Conservation (phyloP, 768 basidiomycete species). For the Tricholoma matsutake region DNA sequence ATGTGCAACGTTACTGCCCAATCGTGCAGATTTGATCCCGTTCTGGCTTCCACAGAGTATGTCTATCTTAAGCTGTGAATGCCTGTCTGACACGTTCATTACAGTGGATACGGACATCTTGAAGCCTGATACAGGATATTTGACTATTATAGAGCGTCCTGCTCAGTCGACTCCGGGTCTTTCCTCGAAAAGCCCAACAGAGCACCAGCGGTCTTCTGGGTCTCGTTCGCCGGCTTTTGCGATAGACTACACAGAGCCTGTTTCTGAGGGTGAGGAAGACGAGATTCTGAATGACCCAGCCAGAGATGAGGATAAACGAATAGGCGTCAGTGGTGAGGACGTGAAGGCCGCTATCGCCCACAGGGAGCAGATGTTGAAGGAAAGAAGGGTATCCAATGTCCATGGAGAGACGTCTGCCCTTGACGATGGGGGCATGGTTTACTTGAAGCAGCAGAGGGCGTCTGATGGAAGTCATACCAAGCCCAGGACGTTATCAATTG, state of each 20-base stretch:
- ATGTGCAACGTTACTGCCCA: conserved; percentile 87
- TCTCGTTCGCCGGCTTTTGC: conserved; percentile 34
- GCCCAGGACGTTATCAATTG: conserved; percentile 56
- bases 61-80: conserved; percentile 15
- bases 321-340: conserved; percentile 68
- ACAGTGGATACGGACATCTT: conserved; percentile 93
- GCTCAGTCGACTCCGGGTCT: conserved; percentile 31
- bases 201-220: conserved; percentile 42
- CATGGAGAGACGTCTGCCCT: conserved; percentile 21
- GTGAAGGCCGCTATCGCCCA: conserved; percentile 84
- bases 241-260: conserved; percentile 77
- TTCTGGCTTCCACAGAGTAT: conserved; percentile 98
- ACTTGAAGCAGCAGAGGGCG: conserved; percentile 23
- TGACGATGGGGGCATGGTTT: conserved; percentile 21
- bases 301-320: conserved; percentile 77
- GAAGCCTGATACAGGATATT: conserved; percentile 82
- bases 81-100: background rate
- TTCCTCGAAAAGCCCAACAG: conserved; percentile 47
- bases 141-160: conserved; percentile 76
- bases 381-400: conserved; percentile 26
- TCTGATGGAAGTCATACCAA: conserved; percentile 26
- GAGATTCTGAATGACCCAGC: conserved; percentile 64
- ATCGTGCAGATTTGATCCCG: conserved; percentile 92
- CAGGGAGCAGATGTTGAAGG: conserved; percentile 78
- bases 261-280: conserved; percentile 95